Conservation (phyloP, 371 early-diverging fungal genomes). For the Mortierella sp. region DNA sequence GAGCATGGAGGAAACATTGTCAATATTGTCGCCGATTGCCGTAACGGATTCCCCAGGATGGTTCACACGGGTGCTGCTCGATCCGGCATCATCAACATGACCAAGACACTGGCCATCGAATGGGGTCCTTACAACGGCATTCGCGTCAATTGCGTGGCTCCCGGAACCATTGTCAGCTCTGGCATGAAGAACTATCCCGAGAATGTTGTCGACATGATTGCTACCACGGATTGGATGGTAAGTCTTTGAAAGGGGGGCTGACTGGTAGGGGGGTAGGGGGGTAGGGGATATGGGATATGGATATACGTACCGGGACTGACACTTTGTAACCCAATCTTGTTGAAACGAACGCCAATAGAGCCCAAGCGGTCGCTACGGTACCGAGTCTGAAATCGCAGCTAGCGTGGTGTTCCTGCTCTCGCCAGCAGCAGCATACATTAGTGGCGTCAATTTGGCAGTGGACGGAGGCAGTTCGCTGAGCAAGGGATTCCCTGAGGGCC, state of each 20-base stretch:
- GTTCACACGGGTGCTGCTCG: constrained; percentile 51
- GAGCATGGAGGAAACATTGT: constrained; percentile 61
- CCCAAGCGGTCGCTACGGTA: constrained; percentile 59
- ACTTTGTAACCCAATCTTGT: too few relatives aligned
- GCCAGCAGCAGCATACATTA: constrained; percentile 57
- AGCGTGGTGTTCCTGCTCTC: constrained; percentile 58
- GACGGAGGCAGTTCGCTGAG: constrained; percentile 52
- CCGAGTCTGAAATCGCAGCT: constrained; percentile 60
- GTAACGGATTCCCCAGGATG: constrained; percentile 55
- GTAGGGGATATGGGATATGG: too few relatives aligned
- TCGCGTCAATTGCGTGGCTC: constrained; percentile 65
- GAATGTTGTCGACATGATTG: constrained; percentile 38
- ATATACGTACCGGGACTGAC: too few relatives aligned
- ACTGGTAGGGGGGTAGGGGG: background rate
- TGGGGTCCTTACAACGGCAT: constrained; percentile 61
- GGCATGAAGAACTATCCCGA: constrained; percentile 62
- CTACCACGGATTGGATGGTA: constrained; percentile 31
- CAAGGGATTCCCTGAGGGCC: constrained; percentile 36
- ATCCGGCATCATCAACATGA: constrained; percentile 52
- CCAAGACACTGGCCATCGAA: constrained; percentile 61
- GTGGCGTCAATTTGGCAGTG: constrained; percentile 52
- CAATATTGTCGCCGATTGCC: constrained; percentile 59
- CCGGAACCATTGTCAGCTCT: constrained; percentile 60
- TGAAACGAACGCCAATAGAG: constrained; percentile 48
- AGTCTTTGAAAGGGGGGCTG: too few relatives aligned